phyloP scores from a whole-genome alignment of 106 monocot genomes.

The Cymbidium sinense region DNA sequence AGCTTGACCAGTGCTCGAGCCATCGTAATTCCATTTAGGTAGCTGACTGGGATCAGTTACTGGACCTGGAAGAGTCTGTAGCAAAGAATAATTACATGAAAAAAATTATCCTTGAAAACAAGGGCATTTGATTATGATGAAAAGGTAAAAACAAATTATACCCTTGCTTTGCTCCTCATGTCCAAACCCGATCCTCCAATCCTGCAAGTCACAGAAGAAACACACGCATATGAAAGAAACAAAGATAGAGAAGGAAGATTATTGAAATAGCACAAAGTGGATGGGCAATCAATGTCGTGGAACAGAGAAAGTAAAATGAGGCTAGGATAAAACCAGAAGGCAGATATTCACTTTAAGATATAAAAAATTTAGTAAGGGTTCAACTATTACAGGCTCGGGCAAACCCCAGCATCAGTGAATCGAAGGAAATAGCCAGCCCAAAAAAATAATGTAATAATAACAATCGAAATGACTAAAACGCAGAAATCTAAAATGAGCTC shows the following conservation, averaged over 20 bases:
- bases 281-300: neutral
- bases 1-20: slow-evolving; percentile 70
- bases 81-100: neutral
- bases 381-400: no score
- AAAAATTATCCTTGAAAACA: neutral
- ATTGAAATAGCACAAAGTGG: neutral
- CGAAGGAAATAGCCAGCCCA: no score
- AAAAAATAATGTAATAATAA: no score
- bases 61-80: slow-evolving; percentile 43
- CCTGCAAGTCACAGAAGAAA: slow-evolving; percentile 17
- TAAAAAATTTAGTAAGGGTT: no score
- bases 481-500: no score
- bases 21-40: slow-evolving; percentile 78
- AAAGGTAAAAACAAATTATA: slow-evolving; percentile 2
- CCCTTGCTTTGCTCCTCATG: slow-evolving; percentile 71
- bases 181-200: slow-evolving; percentile 52
- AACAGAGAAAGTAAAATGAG: no score
- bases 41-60: slow-evolving; percentile 46
- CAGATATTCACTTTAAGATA: no score
- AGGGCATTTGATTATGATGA: neutral
- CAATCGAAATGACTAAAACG: no score
- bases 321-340: no score
- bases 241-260: neutral
- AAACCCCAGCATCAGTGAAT: no score
- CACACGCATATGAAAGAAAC: neutral